Base-by-base conservation (phyloP, 2,329 filamentous ascomycete species). In the Pseudocercospora fuligena region DNA sequence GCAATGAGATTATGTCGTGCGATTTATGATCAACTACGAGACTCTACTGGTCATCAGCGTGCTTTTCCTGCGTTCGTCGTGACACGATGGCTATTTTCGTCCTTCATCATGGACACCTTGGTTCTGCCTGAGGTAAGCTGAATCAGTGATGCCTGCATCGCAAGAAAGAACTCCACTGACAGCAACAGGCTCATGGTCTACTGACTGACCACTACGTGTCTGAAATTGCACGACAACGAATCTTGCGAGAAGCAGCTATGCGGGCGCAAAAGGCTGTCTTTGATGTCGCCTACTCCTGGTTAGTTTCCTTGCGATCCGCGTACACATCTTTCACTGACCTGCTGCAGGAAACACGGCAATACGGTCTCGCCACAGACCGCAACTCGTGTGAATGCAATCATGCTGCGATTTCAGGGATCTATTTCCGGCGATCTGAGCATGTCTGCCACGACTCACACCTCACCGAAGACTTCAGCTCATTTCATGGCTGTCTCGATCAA, bases 161-260 rank as follows among this genome's bases (percentile, higher is more conserved):
- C 21, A 14, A 6, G 14, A 14, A 40, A 16, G 36, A n/a, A 19
- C 19, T 43, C 47, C 69, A 70, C 81, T 82, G 70, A 82, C 76
- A 61, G 21, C 6, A 19, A 57, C 72, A 89, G 87, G 83, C 83
- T 19, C 83, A 87, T 66, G 85, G 85, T 58, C 82, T 89, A 69
- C 90, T 98, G 83, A 87, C 92, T 64, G 92, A 97, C 74, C 94
- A 97, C 78, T 92, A 97, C 80, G 93, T 98, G 73, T 94, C 92
- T 59, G 92, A 96, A 72, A 93, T 94, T 79, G 93, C 93, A 49
- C 88, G 95, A 51, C 92, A 97, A 74, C 94, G 85, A 70, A 85
- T 89, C 58, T 81, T 89, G 65, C 85, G 86, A 68, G 91, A 94
- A 76, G 90, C 97, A 64, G 93, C 91, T 63, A 88, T 91, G 77